Evolutionary conservation across 1,284 basidiomycete species (phyloP).

Genomic region (Schizophyllum commune): DNA sequence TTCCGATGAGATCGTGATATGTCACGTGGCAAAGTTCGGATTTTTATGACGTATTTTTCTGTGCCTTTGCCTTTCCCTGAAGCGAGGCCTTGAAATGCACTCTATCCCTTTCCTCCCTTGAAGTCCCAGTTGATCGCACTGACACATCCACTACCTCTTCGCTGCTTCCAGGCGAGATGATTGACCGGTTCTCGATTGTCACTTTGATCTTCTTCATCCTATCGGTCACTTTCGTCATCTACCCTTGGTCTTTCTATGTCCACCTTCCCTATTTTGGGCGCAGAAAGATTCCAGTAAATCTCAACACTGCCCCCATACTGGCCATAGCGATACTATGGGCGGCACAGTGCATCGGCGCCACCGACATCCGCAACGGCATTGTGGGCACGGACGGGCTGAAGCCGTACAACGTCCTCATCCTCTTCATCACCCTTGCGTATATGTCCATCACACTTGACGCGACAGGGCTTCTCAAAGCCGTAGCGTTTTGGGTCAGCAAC

Average conservation of each 20-base stretch:
- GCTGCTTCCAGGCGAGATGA: slow-evolving; percentile 22
- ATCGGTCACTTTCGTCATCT: slow-evolving; percentile 68
- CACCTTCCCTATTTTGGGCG: slow-evolving; percentile 27
- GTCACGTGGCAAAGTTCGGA: too few species aligned
- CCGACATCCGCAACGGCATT: slow-evolving; percentile 63
- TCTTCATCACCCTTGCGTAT: slow-evolving; percentile 92
- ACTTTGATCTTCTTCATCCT: slow-evolving; percentile 68
- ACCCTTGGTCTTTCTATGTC: slow-evolving; percentile 40
- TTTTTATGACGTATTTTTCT: too few species aligned
- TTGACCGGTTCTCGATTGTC: slow-evolving; percentile 45
- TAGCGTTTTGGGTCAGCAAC: slow-evolving; percentile 84
- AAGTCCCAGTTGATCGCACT: too few species aligned
- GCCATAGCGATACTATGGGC: slow-evolving; percentile 78
- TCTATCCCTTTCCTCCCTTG: too few species aligned
- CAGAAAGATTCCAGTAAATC: slow-evolving; percentile 47
- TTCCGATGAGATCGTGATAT: too few species aligned
- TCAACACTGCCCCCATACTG: slow-evolving; percentile 70
- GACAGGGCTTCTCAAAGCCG: slow-evolving; percentile 80
- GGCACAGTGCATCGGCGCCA: slow-evolving; percentile 56
- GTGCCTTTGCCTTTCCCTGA: too few species aligned
- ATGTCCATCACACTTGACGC: slow-evolving; percentile 90
- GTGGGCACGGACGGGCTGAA: slow-evolving; percentile 69
- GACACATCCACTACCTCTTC: neutral
- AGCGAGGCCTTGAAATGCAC: too few species aligned
- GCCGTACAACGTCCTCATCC: slow-evolving; percentile 89